Conservation (phyloP, 2,329 filamentous ascomycete species). For the Fusarium sp. region DNA sequence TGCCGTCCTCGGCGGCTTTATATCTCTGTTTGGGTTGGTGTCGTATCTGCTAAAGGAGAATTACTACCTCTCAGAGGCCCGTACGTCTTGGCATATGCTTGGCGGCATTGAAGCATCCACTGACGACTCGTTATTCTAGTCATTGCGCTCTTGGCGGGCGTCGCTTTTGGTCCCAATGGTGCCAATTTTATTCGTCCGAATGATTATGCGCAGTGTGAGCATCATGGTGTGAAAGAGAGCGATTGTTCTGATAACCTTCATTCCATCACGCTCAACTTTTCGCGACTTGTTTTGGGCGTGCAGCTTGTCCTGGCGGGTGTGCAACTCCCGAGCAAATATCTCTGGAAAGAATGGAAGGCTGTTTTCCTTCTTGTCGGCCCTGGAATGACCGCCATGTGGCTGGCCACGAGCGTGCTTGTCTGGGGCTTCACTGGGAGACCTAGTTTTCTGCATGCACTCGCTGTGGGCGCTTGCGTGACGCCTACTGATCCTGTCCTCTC, state of each 20-base stretch:
- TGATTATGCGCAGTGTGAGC: constrained; percentile 72
- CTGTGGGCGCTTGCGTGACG: constrained; percentile 87
- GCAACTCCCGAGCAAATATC: constrained; percentile 86
- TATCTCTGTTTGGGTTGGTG: constrained; percentile 90
- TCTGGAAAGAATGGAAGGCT: constrained; percentile 82
- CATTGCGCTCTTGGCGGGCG: constrained; percentile 83
- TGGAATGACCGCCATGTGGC: constrained; percentile 89
- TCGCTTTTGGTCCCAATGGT: constrained; percentile 82
- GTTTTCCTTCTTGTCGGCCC: constrained; percentile 82
- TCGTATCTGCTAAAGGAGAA: constrained; percentile 91
- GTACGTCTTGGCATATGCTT: constrained; percentile 64
- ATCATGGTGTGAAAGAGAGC: not conserved
- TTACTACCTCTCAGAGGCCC: constrained; percentile 90
- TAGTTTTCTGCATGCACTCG: constrained; percentile 81
- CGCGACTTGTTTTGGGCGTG: constrained; percentile 87
- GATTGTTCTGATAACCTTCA: constrained; percentile 68
- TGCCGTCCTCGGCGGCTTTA: constrained; percentile 85
- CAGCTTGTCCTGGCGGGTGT: constrained; percentile 91
- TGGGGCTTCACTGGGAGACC: constrained; percentile 81
- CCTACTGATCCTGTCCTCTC: constrained; percentile 91
- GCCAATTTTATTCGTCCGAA: constrained; percentile 80
- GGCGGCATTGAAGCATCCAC: not conserved
- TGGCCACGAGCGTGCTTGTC: constrained; percentile 81
- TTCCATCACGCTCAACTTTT: constrained; percentile 84
- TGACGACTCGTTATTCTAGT: constrained; percentile 65